A percentile compares a stretch with the other conserved stretches of the same genome.
Evolutionary conservation across 257 asterid genomes (phyloP).

Genomic region (Leptodermis oblonga): DNA sequence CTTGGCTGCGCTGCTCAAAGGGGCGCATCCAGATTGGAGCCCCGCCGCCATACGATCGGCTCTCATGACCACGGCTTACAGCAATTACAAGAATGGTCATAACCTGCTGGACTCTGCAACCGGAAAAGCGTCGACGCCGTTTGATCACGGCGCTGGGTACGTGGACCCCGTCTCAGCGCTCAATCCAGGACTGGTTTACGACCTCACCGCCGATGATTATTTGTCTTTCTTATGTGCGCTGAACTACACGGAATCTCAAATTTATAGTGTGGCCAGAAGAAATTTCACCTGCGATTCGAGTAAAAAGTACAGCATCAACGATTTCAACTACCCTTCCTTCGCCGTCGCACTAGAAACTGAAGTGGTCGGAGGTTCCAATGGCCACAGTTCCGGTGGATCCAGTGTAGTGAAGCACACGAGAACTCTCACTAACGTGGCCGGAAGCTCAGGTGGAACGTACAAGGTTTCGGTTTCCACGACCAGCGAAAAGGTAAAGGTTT

Average conservation of each 20-base stretch:
- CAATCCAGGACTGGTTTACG: conserved; percentile 83
- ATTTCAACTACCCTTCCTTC: conserved; percentile 89
- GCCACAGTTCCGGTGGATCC: conserved; percentile 20
- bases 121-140: conserved; percentile 73
- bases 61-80: conserved; percentile 60
- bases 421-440: conserved; percentile 66
- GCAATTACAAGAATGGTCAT: conserved; percentile 61
- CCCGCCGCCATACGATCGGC: conserved; percentile 52
- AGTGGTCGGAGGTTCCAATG: conserved; percentile 21
- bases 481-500: conserved; percentile 38
- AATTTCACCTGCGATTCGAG: conserved; percentile 55
- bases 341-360: conserved; percentile 41
- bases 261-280: conserved; percentile 53
- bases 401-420: conserved; percentile 56
- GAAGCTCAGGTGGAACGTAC: conserved; percentile 55
- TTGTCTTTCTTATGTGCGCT: conserved; percentile 71
- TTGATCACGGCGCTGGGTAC: conserved; percentile 82
- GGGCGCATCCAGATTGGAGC: conserved; percentile 71
- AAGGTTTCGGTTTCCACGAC: conserved; percentile 45
- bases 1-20: conserved; percentile 61
- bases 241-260: conserved; percentile 57
- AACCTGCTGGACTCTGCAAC: conserved; percentile 55
- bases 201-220: conserved; percentile 44
- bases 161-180: conserved; percentile 87
- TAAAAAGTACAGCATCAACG: conserved; percentile 49